These are phyloP conservation scores for Cyberlindnera saturnus DNA, from an alignment of 805 yeast species.

Conservation along the genomic window DNA sequence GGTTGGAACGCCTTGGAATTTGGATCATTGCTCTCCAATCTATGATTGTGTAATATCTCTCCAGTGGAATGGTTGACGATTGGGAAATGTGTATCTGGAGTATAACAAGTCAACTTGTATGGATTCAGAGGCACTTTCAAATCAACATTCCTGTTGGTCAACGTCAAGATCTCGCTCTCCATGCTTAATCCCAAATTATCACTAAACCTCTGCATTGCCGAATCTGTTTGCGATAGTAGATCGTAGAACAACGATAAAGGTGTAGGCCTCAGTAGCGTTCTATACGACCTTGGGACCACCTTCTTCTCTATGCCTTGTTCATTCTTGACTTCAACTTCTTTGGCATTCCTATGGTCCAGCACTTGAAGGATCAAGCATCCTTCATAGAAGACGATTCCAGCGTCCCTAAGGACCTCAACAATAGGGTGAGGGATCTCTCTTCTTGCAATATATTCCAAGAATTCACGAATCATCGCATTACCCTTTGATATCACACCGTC, in stretches of 20 bases:
- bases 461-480: conserved; percentile 72
- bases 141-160: conserved; percentile 74
- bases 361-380: conserved; percentile 84
- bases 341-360: conserved; percentile 69
- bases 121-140: conserved; percentile 72
- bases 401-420: conserved; percentile 83
- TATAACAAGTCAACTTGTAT: conserved; percentile 36
- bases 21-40: conserved; percentile 33
- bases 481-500: conserved; percentile 82
- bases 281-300: conserved; percentile 56
- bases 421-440: conserved; percentile 87
- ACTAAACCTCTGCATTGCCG: conserved; percentile 57
- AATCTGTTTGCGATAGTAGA: conserved; percentile 76
- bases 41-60: conserved; percentile 29
- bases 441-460: conserved; percentile 68
- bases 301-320: conserved; percentile 7
- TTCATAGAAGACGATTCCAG: conserved; percentile 78
- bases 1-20: conserved; percentile 36
- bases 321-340: conserved; percentile 11
- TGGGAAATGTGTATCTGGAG: conserved; percentile 46
- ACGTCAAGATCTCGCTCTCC: conserved; percentile 80
- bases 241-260: conserved; percentile 81
- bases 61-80: conserved; percentile 28
- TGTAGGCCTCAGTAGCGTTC: conserved; percentile 76
- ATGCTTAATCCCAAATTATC: conserved; percentile 74